A percentile compares a stretch with the other conserved stretches of the same genome.
Conservation (phyloP, 1,139 yeast species). For the Pichia sp. region DNA sequence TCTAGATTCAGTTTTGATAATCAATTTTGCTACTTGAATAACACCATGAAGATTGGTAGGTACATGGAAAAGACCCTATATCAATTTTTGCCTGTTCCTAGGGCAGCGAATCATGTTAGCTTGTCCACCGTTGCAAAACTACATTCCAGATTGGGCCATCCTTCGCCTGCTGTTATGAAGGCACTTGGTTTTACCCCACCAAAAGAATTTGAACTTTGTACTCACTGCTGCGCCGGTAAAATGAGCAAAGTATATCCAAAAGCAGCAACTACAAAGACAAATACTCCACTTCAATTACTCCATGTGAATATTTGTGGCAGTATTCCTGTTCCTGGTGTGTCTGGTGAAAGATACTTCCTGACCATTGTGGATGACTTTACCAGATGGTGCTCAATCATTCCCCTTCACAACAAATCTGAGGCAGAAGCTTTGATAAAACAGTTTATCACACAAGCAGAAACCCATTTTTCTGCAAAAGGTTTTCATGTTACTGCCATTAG, state of each 20-base stretch:
- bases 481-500: background rate
- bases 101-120: background rate
- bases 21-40: background rate
- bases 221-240: background rate
- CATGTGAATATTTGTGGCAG: background rate
- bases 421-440: background rate
- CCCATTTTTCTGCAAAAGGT: background rate
- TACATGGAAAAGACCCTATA: background rate
- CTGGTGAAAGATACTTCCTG: background rate
- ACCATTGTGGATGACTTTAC: background rate
- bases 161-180: background rate
- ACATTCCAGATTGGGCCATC: background rate
- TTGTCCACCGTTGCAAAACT: background rate
- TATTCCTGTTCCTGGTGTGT: background rate
- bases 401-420: background rate
- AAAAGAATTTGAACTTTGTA: background rate
- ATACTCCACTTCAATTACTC: background rate
- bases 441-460: background rate
- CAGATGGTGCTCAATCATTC: slow-evolving; percentile 1
- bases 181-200: background rate
- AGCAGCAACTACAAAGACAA: background rate
- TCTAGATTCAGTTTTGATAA: background rate
- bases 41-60: background rate
- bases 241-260: background rate
- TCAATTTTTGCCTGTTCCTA: background rate